These are phyloP conservation scores for Penicillium goetzii DNA, from an alignment of 495 filamentous ascomycete species.

Conservation along the genomic window DNA sequence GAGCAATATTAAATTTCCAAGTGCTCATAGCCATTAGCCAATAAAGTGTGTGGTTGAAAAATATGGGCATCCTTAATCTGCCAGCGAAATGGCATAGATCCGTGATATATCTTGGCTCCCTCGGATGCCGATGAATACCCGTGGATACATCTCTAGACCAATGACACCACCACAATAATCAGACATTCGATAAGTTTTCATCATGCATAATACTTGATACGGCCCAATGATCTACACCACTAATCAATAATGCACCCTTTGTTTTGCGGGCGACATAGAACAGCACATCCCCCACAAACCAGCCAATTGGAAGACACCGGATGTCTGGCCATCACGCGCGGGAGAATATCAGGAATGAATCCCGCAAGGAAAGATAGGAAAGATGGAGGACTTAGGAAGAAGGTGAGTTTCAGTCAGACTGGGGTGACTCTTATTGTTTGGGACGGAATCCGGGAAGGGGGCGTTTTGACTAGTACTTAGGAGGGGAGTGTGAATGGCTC, in stretches of 20 bases:
- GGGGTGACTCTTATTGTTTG: neutral
- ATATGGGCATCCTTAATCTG: neutral
- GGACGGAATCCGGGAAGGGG: neutral
- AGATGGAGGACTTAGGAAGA: neutral
- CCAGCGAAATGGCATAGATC: neutral
- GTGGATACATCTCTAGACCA: neutral
- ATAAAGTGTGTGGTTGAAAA: too few species aligned
- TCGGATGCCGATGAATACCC: neutral
- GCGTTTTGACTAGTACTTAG: neutral
- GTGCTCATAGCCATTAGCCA: neutral
- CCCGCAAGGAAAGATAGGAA: neutral
- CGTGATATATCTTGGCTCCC: neutral
- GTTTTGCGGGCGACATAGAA: neutral
- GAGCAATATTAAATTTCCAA: too few species aligned
- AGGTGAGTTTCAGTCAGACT: neutral
- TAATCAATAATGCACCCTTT: neutral
- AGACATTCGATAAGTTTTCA: neutral
- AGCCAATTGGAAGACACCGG: slow-evolving; percentile 18
- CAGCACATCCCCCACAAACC: neutral
- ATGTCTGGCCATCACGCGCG: neutral
- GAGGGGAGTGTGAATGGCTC: neutral
- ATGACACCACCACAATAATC: neutral
- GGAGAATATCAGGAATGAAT: neutral
- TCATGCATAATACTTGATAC: neutral
- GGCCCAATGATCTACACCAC: neutral